A percentile compares a stretch with the other conserved stretches of the same genome.
Evolutionary conservation across 2,329 filamentous ascomycete species (phyloP).

Genomic region (Fonsecaea erecta): DNA sequence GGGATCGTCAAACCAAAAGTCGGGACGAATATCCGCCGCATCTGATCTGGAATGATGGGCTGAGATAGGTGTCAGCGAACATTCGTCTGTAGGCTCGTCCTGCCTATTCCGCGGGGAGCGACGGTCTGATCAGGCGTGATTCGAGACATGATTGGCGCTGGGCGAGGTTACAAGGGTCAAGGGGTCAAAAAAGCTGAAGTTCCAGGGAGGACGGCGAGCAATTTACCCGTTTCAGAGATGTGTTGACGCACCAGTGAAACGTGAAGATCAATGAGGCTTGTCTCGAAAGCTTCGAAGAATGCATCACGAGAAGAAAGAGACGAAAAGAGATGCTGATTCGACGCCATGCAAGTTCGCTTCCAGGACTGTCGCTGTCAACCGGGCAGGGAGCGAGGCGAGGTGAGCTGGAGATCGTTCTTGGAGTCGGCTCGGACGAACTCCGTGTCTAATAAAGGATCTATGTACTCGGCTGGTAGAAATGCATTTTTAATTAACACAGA

Average conservation of each 20-base stretch:
- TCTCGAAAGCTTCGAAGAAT: constrained; percentile 7
- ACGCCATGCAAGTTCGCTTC: background rate
- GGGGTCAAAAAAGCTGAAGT: background rate
- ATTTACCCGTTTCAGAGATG: constrained; percentile 10
- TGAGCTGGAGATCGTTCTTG: background rate
- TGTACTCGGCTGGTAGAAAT: background rate
- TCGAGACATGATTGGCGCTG: constrained; percentile 4
- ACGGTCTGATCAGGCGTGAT: background rate
- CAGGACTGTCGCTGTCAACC: background rate
- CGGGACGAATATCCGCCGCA: constrained; percentile 4
- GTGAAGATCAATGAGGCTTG: constrained; percentile 3
- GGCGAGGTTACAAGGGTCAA: constrained; percentile 8
- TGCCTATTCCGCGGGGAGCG: background rate
- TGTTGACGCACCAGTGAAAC: constrained; percentile 10
- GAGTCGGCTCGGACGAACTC: background rate
- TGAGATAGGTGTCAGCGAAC: background rate
- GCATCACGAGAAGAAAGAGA: background rate
- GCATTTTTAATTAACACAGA: background rate
- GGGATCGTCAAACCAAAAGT: constrained; percentile 8
- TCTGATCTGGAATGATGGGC: constrained; percentile 18
- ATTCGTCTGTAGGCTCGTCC: constrained; percentile 9
- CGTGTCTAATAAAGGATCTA: background rate
- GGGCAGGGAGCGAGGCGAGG: background rate
- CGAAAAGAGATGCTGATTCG: background rate
- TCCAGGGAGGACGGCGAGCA: background rate